These are phyloP conservation scores for Sugiyamaella xylanicola DNA, from an alignment of 1,139 yeast genomes.

Conservation along the genomic window DNA sequence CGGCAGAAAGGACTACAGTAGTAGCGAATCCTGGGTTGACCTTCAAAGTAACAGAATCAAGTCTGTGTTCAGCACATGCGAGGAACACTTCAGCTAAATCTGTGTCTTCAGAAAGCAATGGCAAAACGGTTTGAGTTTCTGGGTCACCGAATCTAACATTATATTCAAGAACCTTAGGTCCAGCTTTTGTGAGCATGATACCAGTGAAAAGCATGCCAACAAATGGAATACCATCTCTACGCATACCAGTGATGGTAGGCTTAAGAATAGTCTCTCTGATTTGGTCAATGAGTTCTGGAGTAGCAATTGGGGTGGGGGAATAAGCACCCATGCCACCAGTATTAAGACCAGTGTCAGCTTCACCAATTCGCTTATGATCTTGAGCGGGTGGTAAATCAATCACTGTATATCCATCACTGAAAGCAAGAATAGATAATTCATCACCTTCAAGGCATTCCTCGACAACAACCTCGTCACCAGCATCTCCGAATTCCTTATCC, in stretches of 20 bases:
- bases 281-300: conserved; percentile 64
- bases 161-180: conserved; percentile 95
- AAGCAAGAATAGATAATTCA: conserved; percentile 88
- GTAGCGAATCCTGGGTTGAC: conserved; percentile 71
- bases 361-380: conserved; percentile 94
- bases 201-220: conserved; percentile 98
- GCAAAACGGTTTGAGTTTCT: conserved; percentile 95
- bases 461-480: conserved; percentile 95
- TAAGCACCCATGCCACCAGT: conserved; percentile 99
- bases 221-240: conserved; percentile 93
- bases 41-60: conserved; percentile 76
- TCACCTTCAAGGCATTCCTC: conserved; percentile 97
- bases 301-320: conserved; percentile 94
- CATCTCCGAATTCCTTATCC: conserved; percentile 82
- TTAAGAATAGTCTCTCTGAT: conserved; percentile 74
- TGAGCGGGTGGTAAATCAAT: conserved; percentile 96
- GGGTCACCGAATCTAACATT: conserved; percentile 99
- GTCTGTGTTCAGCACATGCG: conserved; percentile 93
- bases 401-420: conserved; percentile 92
- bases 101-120: conserved; percentile 76
- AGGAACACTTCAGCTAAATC: conserved; percentile 90
- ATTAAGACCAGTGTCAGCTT: conserved; percentile 90
- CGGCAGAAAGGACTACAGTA: conserved; percentile 95
- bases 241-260: conserved; percentile 96
- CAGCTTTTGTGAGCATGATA: conserved; percentile 77